phyloP scores from a whole-genome alignment of 1,284 basidiomycete genomes.

The Pisolithus thermaeus region DNA sequence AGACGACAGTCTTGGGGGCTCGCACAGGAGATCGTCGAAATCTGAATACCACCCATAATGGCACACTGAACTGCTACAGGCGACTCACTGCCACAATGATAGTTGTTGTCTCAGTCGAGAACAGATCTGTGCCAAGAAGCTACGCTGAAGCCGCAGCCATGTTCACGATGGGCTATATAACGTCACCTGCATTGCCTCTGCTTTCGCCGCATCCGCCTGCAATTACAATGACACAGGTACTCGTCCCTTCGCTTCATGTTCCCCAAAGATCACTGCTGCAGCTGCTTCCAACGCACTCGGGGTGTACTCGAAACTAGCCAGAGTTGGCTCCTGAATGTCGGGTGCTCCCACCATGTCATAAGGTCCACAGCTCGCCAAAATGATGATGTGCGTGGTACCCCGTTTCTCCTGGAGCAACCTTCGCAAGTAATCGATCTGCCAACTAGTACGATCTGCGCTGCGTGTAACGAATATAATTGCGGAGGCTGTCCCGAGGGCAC shows the following conservation, averaged over 20 bases:
- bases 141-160: too few relatives aligned
- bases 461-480: slow-evolving; percentile 51
- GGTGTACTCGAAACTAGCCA: slow-evolving; percentile 58
- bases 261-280: slow-evolving; percentile 41
- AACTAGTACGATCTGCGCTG: slow-evolving; percentile 47
- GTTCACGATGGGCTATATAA: too few relatives aligned
- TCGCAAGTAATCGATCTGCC: slow-evolving; percentile 47
- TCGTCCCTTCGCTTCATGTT: slow-evolving; percentile 27
- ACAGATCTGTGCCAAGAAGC: too few relatives aligned
- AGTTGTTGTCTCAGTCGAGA: too few relatives aligned
- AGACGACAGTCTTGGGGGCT: too few relatives aligned
- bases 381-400: slow-evolving; percentile 31
- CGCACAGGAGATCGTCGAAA: too few relatives aligned
- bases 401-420: slow-evolving; percentile 21
- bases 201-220: too few relatives aligned
- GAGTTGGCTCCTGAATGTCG: slow-evolving; percentile 18
- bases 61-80: too few relatives aligned
- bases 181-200: too few relatives aligned
- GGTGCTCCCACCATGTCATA: slow-evolving; percentile 43
- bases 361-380: slow-evolving; percentile 55
- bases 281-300: slow-evolving; percentile 41
- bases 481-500: slow-evolving; percentile 11
- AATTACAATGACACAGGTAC: slow-evolving; percentile 32
- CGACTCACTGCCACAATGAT: too few relatives aligned
- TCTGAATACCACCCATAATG: too few relatives aligned